Conservation (phyloP, 2,329 filamentous ascomycete species). For the Epichloe festucae region DNA sequence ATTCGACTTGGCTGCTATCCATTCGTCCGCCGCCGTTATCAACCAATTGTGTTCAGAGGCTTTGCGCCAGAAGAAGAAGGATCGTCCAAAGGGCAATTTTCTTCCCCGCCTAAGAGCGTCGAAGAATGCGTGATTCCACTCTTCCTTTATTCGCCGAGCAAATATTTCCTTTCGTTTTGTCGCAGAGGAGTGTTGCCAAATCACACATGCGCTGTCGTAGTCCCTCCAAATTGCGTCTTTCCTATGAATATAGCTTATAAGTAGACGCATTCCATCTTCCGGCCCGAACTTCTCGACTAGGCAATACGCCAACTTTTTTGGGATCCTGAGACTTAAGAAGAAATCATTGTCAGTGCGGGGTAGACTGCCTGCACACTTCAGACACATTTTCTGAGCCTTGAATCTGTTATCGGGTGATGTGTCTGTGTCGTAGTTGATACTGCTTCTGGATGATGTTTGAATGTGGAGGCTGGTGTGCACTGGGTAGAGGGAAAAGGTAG, state of each 20-base stretch:
- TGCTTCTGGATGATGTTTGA: too few species aligned
- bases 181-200: too few species aligned
- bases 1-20: background rate
- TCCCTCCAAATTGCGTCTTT: background rate
- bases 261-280: background rate
- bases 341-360: background rate
- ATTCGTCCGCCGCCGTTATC: fast-evolving
- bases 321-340: background rate
- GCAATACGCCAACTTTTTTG: background rate
- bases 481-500: too few species aligned
- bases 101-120: background rate
- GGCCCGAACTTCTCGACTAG: background rate
- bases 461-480: too few species aligned
- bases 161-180: background rate
- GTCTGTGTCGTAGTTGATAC: too few species aligned
- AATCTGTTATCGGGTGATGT: too few species aligned
- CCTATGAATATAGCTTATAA: background rate
- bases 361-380: background rate
- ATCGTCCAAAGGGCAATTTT: too few species aligned
- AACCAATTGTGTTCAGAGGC: background rate
- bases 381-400: background rate
- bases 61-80: too few species aligned
- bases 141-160: background rate
- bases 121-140: background rate
- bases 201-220: background rate